Evolutionary conservation across 495 filamentous ascomycete species (phyloP), one percentile per base, ranked within the genome.

Genomic region (Xylaria palmicola): DNA sequence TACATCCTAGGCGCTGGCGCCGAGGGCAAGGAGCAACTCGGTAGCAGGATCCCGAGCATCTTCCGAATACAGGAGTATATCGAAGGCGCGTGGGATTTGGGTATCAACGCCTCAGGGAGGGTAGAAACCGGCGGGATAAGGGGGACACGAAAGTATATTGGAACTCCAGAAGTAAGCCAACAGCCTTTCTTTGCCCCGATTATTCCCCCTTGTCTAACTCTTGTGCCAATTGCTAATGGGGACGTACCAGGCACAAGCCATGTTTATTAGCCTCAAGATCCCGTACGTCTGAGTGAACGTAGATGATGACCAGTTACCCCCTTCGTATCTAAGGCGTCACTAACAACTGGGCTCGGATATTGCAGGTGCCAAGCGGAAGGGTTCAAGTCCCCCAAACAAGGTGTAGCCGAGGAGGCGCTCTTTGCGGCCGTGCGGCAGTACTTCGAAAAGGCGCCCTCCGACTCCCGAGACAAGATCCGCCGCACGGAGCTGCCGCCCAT

Each of bases 131-230:
- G 94, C 13, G 92, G 92, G 2, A 89, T 98, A 63, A 82, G 76
- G 52, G 90, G 90, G 3, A 97, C 94, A 0, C 84, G 94, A 30
- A 98, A 97, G 68, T 98, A 93, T 65, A 97, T 98, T 72, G 94
- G 94, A 51, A 97, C 94, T 4, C 86, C 91, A 20, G 94, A 98
- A 81, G 92, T 92, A 69, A 64, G 74, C 67, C 37, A 5, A n/a
- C 24, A 3, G 8, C 53, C 36, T 32, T 22, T 40, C 34, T 26
- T 13, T 41, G 24, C 15, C 27, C 29, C 12, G n/a, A 20, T 9
- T 17, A 10, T 32, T 27, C 13, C 7, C 3, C 15, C 24, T 12
- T 36, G 1, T 40, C 19, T 3, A 19, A 17, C 19, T 19, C 13
- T 26, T 9, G 15, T 41, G 30, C 7, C 12, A 24, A 2, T 27